Base-by-base conservation (phyloP, 495 filamentous ascomycete species). In the Aspergillus indologenus region DNA sequence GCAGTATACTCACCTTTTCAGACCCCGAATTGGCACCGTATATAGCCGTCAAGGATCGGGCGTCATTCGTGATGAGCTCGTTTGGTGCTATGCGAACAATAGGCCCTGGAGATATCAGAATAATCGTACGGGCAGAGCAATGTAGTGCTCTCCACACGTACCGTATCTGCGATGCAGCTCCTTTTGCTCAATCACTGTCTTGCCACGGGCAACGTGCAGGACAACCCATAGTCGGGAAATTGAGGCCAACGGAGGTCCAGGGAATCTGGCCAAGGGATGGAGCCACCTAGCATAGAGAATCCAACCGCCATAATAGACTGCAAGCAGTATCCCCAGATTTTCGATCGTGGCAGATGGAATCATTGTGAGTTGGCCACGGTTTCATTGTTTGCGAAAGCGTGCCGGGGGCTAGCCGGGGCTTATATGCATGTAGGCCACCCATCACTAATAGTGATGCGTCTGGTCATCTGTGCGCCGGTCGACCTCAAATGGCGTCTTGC, bases 21-120 rank as follows among this genome's bases (percentile, higher is more conserved):
- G 60, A 60, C 1, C 47, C 22, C 6, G 67, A 57, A 14, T 70
- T 74, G 29, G 56, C 47, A 12, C 70, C 68, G 45, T 72, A 75
- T 7, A 75, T 68, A 15, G 59, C 62, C 17, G 62, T 67, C 24
- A 72, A 56, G 5, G 68, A 66, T 18, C 58, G 53, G 0, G 68
- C 68, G 50, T 71, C 65, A 6, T 57, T 63, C 40, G 66, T 61
- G 0, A 65, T 58, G 42, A 72, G 55, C 46, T 71, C 64, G 61
- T 74, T 67, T 24, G 70, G 68, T 2, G 68, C 70, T 52, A 71
- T 68, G 22, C 70, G 62, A n/a, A 71, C 63, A 56, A 61, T 34
- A 19, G 58, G 61, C 12, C 65, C 61, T 67, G 26, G n/a, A n/a
- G n/a, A n/a, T n/a, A n/a, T n/a, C n/a, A n/a, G n/a, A n/a, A n/a